phyloP scores from a whole-genome alignment of 768 basidiomycete species.

The Chiua virens region DNA sequence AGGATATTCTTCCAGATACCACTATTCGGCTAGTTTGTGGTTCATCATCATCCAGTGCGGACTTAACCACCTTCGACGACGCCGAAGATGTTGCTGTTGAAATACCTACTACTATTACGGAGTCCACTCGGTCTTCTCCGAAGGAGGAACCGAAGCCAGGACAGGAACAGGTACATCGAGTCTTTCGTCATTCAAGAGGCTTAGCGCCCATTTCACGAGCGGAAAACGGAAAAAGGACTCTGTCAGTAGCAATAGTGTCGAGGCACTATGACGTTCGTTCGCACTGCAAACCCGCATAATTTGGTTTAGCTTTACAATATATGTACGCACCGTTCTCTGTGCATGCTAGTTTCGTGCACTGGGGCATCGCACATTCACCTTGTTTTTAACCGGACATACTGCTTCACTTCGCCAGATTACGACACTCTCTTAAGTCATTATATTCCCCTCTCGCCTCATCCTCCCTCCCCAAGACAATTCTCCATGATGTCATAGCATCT shows the following conservation, averaged over 20 bases:
- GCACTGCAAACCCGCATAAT: slow-evolving; percentile 4
- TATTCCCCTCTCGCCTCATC: slow-evolving; percentile 12
- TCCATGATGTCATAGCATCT: slow-evolving; percentile 16
- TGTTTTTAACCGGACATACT: slow-evolving; percentile 8
- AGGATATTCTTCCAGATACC: slow-evolving; percentile 32
- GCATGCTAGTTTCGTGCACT: slow-evolving; percentile 18
- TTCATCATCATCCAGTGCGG: slow-evolving; percentile 39
- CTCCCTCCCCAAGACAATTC: slow-evolving; percentile 16
- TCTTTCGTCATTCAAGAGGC: slow-evolving; percentile 56
- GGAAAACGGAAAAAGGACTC: slow-evolving; percentile 55
- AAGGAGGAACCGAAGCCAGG: slow-evolving; percentile 42
- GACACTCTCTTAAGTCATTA: slow-evolving; percentile 11
- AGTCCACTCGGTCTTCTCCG: slow-evolving; percentile 23
- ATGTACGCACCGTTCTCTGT: slow-evolving; percentile 20
- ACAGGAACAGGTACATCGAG: slow-evolving; percentile 54
- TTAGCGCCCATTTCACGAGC: slow-evolving; percentile 42
- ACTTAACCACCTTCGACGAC: slow-evolving; percentile 32
- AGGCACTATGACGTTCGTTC: slow-evolving; percentile 26
- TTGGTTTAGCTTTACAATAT: slow-evolving; percentile 21
- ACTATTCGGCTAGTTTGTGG: slow-evolving; percentile 63
- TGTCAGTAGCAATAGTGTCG: slow-evolving; percentile 44
- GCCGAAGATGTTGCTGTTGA: slow-evolving; percentile 38
- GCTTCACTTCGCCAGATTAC: slow-evolving; percentile 9
- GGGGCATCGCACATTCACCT: slow-evolving; percentile 1
- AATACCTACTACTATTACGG: slow-evolving; percentile 33